A percentile compares a stretch with the other conserved stretches of the same genome.
phyloP scores from a whole-genome alignment of 2,329 filamentous ascomycete genomes.

The Fusarium sp. region DNA sequence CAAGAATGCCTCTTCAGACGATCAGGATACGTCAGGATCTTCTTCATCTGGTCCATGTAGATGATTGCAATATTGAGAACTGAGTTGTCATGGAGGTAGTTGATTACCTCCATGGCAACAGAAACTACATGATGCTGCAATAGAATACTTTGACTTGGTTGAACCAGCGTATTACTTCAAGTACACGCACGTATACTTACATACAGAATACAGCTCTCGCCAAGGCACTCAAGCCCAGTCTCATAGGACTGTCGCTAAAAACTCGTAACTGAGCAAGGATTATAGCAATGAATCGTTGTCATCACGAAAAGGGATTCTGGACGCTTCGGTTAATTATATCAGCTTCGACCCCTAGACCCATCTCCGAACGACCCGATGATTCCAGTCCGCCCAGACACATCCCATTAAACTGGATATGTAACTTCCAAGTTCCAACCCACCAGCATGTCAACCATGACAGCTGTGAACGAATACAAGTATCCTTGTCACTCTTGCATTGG shows the following conservation, averaged over 20 bases:
- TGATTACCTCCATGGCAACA: too few relatives aligned
- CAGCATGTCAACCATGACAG: too few relatives aligned
- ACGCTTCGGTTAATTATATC: neutral
- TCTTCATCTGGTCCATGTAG: neutral
- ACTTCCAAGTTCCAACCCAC: neutral
- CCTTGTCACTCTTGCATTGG: neutral
- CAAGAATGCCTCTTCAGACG: constrained; percentile 1
- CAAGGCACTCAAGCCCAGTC: too few relatives aligned
- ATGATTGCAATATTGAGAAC: constrained; percentile 5
- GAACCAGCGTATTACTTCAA: too few relatives aligned
- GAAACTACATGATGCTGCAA: too few relatives aligned
- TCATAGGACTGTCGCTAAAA: neutral
- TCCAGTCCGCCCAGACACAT: constrained; percentile 13
- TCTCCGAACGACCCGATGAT: constrained; percentile 32
- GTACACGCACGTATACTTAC: neutral
- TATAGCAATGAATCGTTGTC: constrained; percentile 3
- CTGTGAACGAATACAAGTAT: too few relatives aligned
- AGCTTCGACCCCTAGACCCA: neutral
- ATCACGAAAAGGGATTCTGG: neutral
- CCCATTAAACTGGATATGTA: neutral
- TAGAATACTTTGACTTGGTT: too few relatives aligned
- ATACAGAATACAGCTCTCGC: constrained; percentile 1
- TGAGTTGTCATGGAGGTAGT: neutral
- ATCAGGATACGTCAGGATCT: neutral
- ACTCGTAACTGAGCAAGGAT: neutral